Percentiles rank a stretch among this genome's conserved stretches.
Evolutionary conservation across 2,329 filamentous ascomycete species (phyloP).

Genomic region (Ampelomyces quisqualis): DNA sequence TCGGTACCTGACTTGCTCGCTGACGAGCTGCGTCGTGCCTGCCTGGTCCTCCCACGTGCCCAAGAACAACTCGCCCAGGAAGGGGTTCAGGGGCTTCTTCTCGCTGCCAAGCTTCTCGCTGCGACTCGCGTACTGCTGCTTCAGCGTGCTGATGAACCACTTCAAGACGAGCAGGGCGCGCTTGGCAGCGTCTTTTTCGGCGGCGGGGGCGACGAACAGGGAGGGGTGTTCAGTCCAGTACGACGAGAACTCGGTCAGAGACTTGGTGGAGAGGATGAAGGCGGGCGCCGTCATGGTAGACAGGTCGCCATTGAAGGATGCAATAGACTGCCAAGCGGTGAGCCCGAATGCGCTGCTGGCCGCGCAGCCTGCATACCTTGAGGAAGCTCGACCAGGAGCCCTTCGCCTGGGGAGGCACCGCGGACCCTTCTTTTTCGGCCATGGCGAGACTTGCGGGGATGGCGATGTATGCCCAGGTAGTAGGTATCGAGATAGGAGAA

Average conservation of each 20-base stretch:
- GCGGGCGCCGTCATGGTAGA: slow-evolving; percentile 59
- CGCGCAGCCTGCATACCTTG: slow-evolving; percentile 41
- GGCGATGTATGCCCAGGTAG: background rate
- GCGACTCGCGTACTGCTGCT: slow-evolving; percentile 74
- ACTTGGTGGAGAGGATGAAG: slow-evolving; percentile 57
- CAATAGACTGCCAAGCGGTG: slow-evolving; percentile 47
- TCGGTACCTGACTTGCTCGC: slow-evolving; percentile 81
- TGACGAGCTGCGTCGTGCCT: slow-evolving; percentile 82
- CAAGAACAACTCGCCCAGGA: slow-evolving; percentile 90
- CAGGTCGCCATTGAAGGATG: slow-evolving; percentile 58
- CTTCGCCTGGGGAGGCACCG: slow-evolving; percentile 50
- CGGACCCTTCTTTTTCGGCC: slow-evolving; percentile 47
- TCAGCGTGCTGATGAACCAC: slow-evolving; percentile 92
- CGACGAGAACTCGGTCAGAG: slow-evolving; percentile 58
- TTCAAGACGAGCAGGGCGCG: slow-evolving; percentile 85
- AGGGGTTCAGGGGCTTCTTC: slow-evolving; percentile 97
- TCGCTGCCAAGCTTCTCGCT: slow-evolving; percentile 85
- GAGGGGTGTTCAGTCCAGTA: slow-evolving; percentile 59
- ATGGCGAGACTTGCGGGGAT: slow-evolving; percentile 13
- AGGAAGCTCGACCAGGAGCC: slow-evolving; percentile 54
- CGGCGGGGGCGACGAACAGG: slow-evolving; percentile 78
- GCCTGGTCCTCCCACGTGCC: slow-evolving; percentile 83
- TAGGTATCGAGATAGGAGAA: too few species aligned
- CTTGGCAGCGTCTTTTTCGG: slow-evolving; percentile 76
- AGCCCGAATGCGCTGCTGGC: slow-evolving; percentile 5